Evolutionary conservation across 2,329 filamentous ascomycete species (phyloP).

Genomic region (Acephala macrosclerotiorum): DNA sequence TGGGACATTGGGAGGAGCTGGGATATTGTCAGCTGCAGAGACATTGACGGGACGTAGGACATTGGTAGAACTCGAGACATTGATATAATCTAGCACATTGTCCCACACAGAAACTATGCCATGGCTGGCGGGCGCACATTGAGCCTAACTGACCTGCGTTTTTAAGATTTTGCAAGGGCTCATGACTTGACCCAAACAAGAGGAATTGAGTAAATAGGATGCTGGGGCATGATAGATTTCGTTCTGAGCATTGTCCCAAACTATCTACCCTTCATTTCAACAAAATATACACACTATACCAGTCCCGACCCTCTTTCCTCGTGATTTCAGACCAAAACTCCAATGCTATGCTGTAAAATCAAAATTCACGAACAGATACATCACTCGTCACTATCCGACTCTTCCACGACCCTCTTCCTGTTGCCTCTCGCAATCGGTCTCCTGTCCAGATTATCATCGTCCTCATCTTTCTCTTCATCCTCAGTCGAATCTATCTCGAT

Average conservation of each 20-base stretch:
- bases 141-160: too few species aligned
- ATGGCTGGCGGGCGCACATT: too few species aligned
- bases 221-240: background rate
- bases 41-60: too few species aligned
- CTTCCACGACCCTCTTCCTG: constrained; percentile 28
- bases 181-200: too few species aligned
- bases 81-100: too few species aligned
- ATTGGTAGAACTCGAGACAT: too few species aligned
- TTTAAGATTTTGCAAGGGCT: too few species aligned
- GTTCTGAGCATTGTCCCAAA: background rate
- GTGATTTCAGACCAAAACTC: constrained; percentile 25
- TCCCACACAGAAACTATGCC: too few species aligned
- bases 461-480: constrained; percentile 17
- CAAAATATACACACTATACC: background rate
- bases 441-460: constrained; percentile 1
- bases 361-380: constrained; percentile 18
- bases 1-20: too few species aligned
- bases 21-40: too few species aligned
- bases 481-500: background rate
- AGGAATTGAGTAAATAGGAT: too few species aligned
- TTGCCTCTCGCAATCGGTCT: constrained; percentile 13
- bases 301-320: background rate
- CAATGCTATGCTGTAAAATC: constrained; percentile 31
- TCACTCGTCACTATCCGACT: constrained; percentile 39
- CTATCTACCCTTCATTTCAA: background rate